Evolutionary conservation across 768 basidiomycete species (phyloP), one percentile per base, ranked within the genome.

Genomic region (Leccinum olivaceopallidum): DNA sequence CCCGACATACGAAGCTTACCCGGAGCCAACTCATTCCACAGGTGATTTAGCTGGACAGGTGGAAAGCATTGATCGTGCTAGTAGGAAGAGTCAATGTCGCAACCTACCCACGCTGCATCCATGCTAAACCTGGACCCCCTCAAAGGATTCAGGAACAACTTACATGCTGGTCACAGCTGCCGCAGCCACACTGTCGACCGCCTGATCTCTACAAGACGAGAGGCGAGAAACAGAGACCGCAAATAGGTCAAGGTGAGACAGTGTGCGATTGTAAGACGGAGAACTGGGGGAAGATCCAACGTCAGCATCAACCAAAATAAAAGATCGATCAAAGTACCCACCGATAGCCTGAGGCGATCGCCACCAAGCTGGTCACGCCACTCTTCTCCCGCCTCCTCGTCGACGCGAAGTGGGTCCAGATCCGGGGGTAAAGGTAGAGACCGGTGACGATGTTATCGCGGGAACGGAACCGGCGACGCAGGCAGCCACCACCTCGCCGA

Each of bases 321-420:
- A 28, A 36, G 8, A 47, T 30, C 10, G 8, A 47, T 30, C 10
- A 47, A 47, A 47, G 10, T 13, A 73, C 76, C 50, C 57, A 90
- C 88, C 85, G 56, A 90, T 86, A 1, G 28, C 26, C 5, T 28
- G 26, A 1, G 88, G 88, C 24, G 87, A 89, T 49, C 39, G 89
- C 75, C 84, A 90, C 63, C 73, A 87, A 73, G 48, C 80, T 82
- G 64, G 85, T 81, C 56, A 71, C 57, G 16, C 18, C 39, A 47
- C 44, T 47, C 51, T 57, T 80, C 60, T 73, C 72, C 30, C 63
- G 56, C 52, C n/a, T 60, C 58, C 20, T 47, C 2, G 6, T 22
- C 44, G 20, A 22, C 12, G 20, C 20, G 44, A 47, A 13, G 2
- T 20, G 3, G 44, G 12, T 47, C 12, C 44, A 20, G 20, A 20